phyloP scores from a whole-genome alignment of 2,329 filamentous ascomycete species.

The Penicillium palitans region DNA sequence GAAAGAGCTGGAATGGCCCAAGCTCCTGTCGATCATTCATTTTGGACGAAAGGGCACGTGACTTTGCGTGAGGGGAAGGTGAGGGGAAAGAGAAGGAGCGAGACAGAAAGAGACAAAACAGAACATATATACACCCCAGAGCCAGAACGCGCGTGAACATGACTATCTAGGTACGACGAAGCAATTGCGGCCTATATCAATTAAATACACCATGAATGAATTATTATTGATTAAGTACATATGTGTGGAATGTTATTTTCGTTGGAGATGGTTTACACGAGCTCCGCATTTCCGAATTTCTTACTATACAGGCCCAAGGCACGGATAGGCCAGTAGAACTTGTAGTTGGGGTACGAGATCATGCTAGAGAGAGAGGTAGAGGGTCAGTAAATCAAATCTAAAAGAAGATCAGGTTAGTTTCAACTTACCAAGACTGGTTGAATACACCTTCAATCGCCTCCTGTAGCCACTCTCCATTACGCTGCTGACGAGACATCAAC shows the following conservation, averaged over 20 bases:
- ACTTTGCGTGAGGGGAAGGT: neutral
- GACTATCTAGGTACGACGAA: neutral
- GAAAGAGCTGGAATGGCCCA: neutral
- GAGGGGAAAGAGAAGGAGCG: neutral
- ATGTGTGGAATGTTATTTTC: neutral
- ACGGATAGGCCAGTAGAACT: constrained; percentile 92
- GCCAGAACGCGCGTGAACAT: no score
- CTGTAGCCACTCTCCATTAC: constrained; percentile 91
- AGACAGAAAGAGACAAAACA: no score
- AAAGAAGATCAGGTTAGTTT: neutral
- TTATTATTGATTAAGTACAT: constrained; percentile 13
- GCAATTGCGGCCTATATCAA: no score
- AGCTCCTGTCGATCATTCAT: constrained; percentile 1
- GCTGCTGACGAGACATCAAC: constrained; percentile 80
- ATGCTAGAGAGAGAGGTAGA: constrained; percentile 56
- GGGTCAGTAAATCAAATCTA: constrained; percentile 20
- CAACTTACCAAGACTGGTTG: constrained; percentile 84
- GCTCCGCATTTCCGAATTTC: constrained; percentile 65
- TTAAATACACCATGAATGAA: neutral
- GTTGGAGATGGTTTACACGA: constrained; percentile 36
- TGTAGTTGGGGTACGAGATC: constrained; percentile 99
- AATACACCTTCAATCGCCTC: constrained; percentile 98
- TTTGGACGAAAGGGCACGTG: neutral
- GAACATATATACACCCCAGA: no score
- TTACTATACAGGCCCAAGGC: constrained; percentile 85